These are phyloP conservation scores for Trichosporon sp. DNA, from an alignment of 1,284 basidiomycete genomes.

Conservation along the genomic window DNA sequence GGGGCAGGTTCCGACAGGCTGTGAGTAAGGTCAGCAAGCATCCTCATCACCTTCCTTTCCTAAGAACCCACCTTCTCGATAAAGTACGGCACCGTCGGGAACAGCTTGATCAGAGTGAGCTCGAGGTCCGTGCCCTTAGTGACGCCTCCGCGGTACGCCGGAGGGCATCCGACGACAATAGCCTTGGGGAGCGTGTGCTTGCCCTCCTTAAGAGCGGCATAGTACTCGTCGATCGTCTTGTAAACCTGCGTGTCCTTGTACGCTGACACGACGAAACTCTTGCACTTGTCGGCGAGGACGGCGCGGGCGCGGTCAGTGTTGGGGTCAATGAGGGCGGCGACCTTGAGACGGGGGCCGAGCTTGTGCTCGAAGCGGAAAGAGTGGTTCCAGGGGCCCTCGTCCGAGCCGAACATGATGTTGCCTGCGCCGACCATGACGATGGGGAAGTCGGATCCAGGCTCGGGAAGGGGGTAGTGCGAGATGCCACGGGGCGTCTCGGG, in stretches of 20 bases:
- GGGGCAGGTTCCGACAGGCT: constrained; percentile 78
- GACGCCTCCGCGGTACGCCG: constrained; percentile 81
- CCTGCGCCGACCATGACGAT: constrained; percentile 87
- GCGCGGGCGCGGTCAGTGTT: constrained; percentile 70
- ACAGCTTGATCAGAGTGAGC: constrained; percentile 77
- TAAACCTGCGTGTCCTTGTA: constrained; percentile 88
- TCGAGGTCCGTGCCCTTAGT: constrained; percentile 80
- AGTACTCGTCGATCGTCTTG: constrained; percentile 82
- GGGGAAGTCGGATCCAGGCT: constrained; percentile 65
- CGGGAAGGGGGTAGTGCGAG: constrained; percentile 42
- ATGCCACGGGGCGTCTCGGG: constrained; percentile 12
- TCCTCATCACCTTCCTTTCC: too few species aligned
- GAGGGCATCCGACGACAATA: constrained; percentile 85
- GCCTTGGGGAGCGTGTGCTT: constrained; percentile 49
- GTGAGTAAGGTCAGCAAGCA: background rate
- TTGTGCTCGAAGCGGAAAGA: constrained; percentile 94
- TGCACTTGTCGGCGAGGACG: constrained; percentile 83
- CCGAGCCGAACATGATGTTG: constrained; percentile 89
- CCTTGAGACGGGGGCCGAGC: constrained; percentile 92
- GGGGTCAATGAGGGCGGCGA: constrained; percentile 90
- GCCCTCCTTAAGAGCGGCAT: constrained; percentile 56
- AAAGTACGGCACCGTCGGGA: constrained; percentile 87
- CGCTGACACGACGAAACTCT: constrained; percentile 86
- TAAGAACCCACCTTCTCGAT: constrained; percentile 73
- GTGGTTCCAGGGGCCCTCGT: constrained; percentile 65